Evolutionary conservation across 495 filamentous ascomycete species (phyloP).

Genomic region (Tuber borchii): DNA sequence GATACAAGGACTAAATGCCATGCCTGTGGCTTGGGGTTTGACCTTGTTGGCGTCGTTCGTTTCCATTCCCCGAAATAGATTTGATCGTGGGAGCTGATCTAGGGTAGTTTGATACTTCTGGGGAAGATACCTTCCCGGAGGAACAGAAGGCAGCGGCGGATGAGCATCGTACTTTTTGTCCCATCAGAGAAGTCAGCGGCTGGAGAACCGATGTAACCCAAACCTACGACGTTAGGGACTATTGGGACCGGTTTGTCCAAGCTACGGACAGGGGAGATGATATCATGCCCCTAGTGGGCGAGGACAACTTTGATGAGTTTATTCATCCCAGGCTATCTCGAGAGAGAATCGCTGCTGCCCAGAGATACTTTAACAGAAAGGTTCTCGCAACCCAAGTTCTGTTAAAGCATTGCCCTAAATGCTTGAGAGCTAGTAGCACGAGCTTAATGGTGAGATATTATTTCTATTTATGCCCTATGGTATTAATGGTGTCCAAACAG

Average conservation of each 20-base stretch:
- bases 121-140: not conserved
- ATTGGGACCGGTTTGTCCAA: not conserved
- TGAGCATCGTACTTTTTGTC: not conserved
- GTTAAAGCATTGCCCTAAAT: not conserved
- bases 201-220: not conserved
- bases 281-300: not conserved
- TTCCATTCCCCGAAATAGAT: not conserved
- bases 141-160: not conserved
- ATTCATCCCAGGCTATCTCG: not conserved
- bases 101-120: not conserved
- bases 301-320: not conserved
- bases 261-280: not conserved
- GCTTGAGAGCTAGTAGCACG: not conserved
- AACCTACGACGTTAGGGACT: not conserved
- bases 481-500: not conserved
- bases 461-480: not conserved
- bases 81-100: not conserved
- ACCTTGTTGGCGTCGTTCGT: not conserved
- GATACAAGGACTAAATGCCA: conserved; percentile 1
- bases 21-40: not conserved
- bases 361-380: not conserved
- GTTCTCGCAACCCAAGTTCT: not conserved
- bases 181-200: not conserved
- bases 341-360: not conserved
- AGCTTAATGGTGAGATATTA: not conserved